Percentiles rank a stretch among this genome's conserved stretches.
These are phyloP conservation scores for Penicillium sp. DNA, from an alignment of 2,329 filamentous ascomycete species.

Conservation along the genomic window DNA sequence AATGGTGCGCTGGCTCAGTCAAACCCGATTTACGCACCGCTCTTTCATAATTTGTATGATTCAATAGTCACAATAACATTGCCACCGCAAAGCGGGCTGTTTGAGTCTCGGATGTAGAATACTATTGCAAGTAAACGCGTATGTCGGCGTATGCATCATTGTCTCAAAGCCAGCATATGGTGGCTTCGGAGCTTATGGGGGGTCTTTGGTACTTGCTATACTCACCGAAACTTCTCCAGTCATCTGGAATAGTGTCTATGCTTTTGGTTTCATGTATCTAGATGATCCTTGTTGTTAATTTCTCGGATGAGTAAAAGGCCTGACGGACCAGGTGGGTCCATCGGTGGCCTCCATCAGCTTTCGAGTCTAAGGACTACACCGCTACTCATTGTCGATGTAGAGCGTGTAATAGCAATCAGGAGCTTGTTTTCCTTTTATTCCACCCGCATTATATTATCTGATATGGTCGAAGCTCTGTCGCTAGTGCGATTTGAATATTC, in stretches of 20 bases:
- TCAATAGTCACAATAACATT: no score
- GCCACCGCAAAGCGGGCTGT: background rate
- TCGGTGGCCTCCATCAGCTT: background rate
- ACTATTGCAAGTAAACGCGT: background rate
- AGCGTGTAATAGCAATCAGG: no score
- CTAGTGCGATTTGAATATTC: no score
- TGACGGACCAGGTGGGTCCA: background rate
- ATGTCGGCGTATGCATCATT: background rate
- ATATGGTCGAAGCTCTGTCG: no score
- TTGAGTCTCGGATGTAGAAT: background rate
- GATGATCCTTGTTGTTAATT: background rate
- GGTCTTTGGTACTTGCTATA: background rate
- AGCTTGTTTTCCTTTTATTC: no score
- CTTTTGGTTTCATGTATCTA: background rate
- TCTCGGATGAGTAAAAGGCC: background rate
- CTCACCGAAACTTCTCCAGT: background rate
- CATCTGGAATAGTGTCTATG: background rate
- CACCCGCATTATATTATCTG: no score
- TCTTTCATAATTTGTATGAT: no score
- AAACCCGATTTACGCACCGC: no score
- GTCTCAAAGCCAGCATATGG: background rate
- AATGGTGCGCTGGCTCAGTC: background rate
- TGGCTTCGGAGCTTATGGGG: background rate
- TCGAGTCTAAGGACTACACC: background rate
- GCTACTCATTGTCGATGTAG: background rate